Evolutionary conservation across 768 basidiomycete species (phyloP), one percentile per base, ranked within the genome.

Genomic region (Lentinula sp.): DNA sequence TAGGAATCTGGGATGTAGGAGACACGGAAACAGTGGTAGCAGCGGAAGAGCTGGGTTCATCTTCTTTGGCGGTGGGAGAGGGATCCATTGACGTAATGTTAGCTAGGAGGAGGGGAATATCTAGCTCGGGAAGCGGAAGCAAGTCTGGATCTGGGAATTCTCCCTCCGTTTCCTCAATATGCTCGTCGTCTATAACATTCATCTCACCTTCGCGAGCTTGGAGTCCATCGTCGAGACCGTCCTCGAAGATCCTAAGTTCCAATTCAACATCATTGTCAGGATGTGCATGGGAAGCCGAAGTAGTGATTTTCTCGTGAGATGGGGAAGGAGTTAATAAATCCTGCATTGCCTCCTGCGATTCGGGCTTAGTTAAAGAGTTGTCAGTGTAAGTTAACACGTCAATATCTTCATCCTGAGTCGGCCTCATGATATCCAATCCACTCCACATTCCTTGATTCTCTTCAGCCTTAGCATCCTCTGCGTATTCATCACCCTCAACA

Each of bases 121-220:
- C 55, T 23, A 63, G 50, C 0, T 68, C 69, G 28, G 75, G 77
- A 2, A 81, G 72, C 5, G 79, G 77, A 13, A 79, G 72, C 5
- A 79, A 61, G 15, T 79, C 79, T 0, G 80, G 79, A 62, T 81
- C 80, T 6, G 74, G 71, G 61, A 69, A 69, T 8, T 70, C 65
- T 20, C 68, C 65, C n/a, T 23, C 45, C 6, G 28, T n/a, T 48
- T 48, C 8, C 23, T 15, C 9, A 33, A 9, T 32, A n/a, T 33
- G 9, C 54, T 18, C 23, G 9, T 32, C 42, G 12, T 18, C 41
- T 10, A 6, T 8, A 7, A 3, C 9, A 42, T 56, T 8, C 37
- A 32, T 1, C 4, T 23, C 42, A 16, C 28, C 36, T 12, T 28
- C 41, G 23, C 15, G 32, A 12, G 20, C 18, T 15, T 23, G n/a